A percentile compares a stretch with the other conserved stretches of the same genome.
Conservation (phyloP, 306 rosid species). For the Echinosophora koreensis region DNA sequence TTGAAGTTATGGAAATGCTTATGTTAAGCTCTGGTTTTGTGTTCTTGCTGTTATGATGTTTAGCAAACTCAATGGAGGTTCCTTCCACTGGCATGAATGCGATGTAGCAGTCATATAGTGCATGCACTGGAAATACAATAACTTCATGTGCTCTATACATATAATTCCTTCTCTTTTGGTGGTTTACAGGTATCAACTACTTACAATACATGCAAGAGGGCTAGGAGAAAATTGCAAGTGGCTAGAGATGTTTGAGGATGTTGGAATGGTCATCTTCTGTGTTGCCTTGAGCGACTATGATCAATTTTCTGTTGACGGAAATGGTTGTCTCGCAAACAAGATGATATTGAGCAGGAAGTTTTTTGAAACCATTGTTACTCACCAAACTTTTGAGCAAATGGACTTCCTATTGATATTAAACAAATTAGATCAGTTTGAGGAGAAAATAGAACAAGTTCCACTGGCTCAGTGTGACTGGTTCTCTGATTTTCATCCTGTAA, state of each 20-base stretch:
- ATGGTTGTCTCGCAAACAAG: conserved; percentile 76
- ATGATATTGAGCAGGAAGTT: conserved; percentile 80
- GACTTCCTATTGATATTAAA: conserved; percentile 90
- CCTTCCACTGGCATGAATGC: not conserved
- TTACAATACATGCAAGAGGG: conserved; percentile 58
- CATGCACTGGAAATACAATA: not conserved
- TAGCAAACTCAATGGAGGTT: not conserved
- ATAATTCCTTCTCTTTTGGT: conserved; percentile 25
- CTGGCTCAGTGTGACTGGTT: conserved; percentile 86
- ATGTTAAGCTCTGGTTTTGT: conserved; percentile 13
- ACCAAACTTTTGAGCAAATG: conserved; percentile 89
- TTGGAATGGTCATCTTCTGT: conserved; percentile 75
- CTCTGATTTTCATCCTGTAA: conserved; percentile 78
- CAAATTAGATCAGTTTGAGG: conserved; percentile 84
- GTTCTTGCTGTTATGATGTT: not conserved
- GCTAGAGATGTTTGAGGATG: conserved; percentile 93
- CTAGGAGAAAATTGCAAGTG: conserved; percentile 84
- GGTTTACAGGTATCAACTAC: conserved; percentile 57
- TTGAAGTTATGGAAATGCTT: not conserved
- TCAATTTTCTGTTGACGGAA: conserved; percentile 71
- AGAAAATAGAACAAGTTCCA: conserved; percentile 75
- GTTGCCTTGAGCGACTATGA: conserved; percentile 85
- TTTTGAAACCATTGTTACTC: conserved; percentile 82
- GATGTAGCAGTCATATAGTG: not conserved
- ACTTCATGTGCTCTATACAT: not conserved